Evolutionary conservation across 2,329 filamentous ascomycete genomes (phyloP), one percentile per base, ranked within the genome.

Genomic region (Botrytis paeoniae): DNA sequence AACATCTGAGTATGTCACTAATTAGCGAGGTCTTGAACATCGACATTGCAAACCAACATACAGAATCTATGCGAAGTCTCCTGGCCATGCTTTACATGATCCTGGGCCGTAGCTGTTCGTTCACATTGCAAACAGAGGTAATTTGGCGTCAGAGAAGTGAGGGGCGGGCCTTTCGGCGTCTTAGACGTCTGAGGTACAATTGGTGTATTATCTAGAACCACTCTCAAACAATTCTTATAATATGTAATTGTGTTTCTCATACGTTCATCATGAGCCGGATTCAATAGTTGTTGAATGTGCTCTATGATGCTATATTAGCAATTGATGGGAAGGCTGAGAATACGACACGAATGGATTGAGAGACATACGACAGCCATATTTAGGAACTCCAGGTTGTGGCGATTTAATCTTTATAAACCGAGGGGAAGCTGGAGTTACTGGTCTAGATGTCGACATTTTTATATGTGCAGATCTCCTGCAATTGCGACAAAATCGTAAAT

Each of bases 121-220:
- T 91, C 89, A 78, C 93, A 95, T 82, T 93, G 91, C 66, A 93
- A 82, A 78, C 91, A 93, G 39, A 93, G 86, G 79, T 91, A 93
- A 78, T 91, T 92, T 64, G 90, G 87, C 22, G 89, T 91, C 73
- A 92, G 82, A 9, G 87, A 89, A 16, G 89, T 91, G 75, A 89
- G 82, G 65, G 88, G 83, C 63, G 85, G 84, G 72, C 87, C 87
- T 73, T 91, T 88, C 43, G 84, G 78, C 66, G 84, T 84, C 76
- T 88, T 91, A 73, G 86, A 89, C 9, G 89, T 93, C 81, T 92
- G 91, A 39, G 87, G 86, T 65, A 91, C 87, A 79, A 90, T 85
- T 70, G 87, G 89, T 66, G 85, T 88, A 75, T 87, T 85, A 81
- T 94, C 91, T 82, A 91, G 91, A 76, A 95, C 90, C 73, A 88